A percentile compares a stretch with the other conserved stretches of the same genome.
Evolutionary conservation across 2,329 filamentous ascomycete genomes (phyloP).

Genomic region (Pyricularia sp.): DNA sequence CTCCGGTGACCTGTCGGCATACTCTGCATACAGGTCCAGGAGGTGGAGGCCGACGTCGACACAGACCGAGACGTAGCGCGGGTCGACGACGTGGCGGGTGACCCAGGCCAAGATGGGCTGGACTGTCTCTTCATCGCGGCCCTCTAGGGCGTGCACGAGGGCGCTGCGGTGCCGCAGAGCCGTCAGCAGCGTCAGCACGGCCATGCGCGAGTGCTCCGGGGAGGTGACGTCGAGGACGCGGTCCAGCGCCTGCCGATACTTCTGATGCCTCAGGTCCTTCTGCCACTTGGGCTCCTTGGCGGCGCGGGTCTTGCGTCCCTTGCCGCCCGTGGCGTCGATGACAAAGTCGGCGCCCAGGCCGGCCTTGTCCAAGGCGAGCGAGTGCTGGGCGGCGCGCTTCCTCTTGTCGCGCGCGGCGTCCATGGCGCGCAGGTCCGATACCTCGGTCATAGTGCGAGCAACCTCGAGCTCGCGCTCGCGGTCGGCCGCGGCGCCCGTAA

Average conservation of each 20-base stretch:
- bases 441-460: conserved; percentile 50
- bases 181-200: conserved; percentile 63
- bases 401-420: conserved; percentile 60
- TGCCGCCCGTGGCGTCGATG: conserved; percentile 38
- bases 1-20: conserved; percentile 59
- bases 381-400: conserved; percentile 38
- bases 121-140: conserved; percentile 68
- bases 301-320: conserved; percentile 32
- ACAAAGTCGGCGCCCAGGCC: conserved; percentile 81
- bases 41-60: conserved; percentile 73
- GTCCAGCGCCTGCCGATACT: conserved; percentile 69
- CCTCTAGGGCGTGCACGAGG: conserved; percentile 64
- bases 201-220: conserved; percentile 44
- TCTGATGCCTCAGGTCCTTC: conserved; percentile 61
- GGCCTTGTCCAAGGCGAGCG: conserved; percentile 57
- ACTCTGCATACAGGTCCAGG: conserved; percentile 76
- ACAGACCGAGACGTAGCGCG: conserved; percentile 66
- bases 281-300: conserved; percentile 66
- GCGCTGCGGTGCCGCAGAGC: conserved; percentile 81
- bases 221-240: conserved; percentile 48
- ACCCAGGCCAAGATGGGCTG: conserved; percentile 78
- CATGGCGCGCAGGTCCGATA: conserved; percentile 61
- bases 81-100: conserved; percentile 66
- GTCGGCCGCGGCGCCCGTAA: conserved; percentile 69
- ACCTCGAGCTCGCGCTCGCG: conserved; percentile 67